These are phyloP conservation scores for Arabidopsis suecica DNA, from an alignment of 345 rosid genomes.

Conservation along the genomic window DNA sequence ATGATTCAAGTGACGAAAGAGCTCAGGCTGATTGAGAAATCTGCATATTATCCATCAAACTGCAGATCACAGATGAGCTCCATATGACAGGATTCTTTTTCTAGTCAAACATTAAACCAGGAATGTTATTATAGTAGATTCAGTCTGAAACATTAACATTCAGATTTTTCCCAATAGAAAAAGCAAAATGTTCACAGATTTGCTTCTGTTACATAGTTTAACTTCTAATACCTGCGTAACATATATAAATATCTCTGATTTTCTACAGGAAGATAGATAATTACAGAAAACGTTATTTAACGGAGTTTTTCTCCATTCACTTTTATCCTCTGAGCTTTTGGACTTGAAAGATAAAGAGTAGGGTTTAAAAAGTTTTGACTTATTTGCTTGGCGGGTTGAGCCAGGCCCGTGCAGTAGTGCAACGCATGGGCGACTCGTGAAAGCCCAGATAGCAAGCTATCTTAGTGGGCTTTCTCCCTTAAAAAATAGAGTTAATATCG, in stretches of 20 bases:
- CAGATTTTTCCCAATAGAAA: background rate
- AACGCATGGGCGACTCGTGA: slow-evolving; percentile 1
- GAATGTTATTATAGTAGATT: background rate
- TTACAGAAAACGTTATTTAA: background rate
- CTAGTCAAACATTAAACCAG: background rate
- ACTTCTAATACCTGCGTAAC: too few species aligned
- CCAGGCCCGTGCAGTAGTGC: slow-evolving; percentile 32
- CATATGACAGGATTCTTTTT: background rate
- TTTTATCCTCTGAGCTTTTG: too few species aligned
- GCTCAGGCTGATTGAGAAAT: slow-evolving; percentile 29
- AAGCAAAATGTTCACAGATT: background rate
- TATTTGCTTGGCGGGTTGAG: background rate
- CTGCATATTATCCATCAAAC: background rate
- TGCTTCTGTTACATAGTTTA: background rate
- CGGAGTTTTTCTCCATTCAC: too few species aligned
- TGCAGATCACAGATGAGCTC: background rate
- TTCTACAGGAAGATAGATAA: background rate
- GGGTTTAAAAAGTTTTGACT: background rate
- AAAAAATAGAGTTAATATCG: background rate
- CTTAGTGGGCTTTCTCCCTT: background rate
- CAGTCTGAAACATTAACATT: background rate
- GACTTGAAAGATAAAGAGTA: too few species aligned
- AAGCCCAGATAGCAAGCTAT: slow-evolving; percentile 27
- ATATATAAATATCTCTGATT: too few species aligned
- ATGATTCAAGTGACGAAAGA: slow-evolving; percentile 36